Evolutionary conservation across 352 stramenopile species (phyloP).

Genomic region (Phytophthora sojae): DNA sequence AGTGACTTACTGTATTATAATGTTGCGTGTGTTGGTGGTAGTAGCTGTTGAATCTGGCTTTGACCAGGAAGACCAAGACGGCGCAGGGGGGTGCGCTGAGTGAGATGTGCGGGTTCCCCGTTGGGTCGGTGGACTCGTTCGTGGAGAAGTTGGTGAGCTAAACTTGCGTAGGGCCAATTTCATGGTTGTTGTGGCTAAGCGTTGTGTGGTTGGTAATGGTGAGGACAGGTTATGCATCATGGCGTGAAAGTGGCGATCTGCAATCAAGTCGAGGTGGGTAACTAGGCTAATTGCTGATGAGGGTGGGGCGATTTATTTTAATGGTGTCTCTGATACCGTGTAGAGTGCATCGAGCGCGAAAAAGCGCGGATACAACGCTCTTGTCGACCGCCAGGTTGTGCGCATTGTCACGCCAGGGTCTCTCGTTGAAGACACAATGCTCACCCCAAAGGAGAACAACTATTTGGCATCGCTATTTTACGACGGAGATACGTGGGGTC

Average conservation of each 20-base stretch:
- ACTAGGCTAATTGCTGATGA: too few relatives aligned
- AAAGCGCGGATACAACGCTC: slow-evolving; percentile 60
- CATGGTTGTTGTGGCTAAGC: too few relatives aligned
- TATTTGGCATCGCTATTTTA: slow-evolving; percentile 71
- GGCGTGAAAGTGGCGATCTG: slow-evolving; percentile 86
- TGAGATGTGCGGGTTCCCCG: slow-evolving; percentile 82
- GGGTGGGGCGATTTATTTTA: not conserved
- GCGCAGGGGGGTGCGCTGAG: slow-evolving; percentile 55
- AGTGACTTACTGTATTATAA: not conserved
- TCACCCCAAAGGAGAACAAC: slow-evolving; percentile 81
- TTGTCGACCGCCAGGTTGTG: slow-evolving; percentile 83
- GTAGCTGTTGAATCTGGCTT: slow-evolving; percentile 74
- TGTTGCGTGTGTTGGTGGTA: not conserved
- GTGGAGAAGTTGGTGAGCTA: slow-evolving; percentile 77
- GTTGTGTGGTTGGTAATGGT: not conserved
- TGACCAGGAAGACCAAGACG: slow-evolving; percentile 77
- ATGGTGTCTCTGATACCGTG: not conserved
- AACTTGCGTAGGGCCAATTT: not conserved
- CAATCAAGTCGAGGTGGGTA: slow-evolving; percentile 76
- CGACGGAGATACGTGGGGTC: slow-evolving; percentile 44
- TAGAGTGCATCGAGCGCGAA: slow-evolving; percentile 61
- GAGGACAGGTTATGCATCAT: slow-evolving; percentile 76
- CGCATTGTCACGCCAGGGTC: slow-evolving; percentile 80
- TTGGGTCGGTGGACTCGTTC: slow-evolving; percentile 77
- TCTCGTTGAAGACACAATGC: slow-evolving; percentile 81